Evolutionary conservation across 1,284 basidiomycete genomes (phyloP).

Genomic region (Microbotryum intermedium): DNA sequence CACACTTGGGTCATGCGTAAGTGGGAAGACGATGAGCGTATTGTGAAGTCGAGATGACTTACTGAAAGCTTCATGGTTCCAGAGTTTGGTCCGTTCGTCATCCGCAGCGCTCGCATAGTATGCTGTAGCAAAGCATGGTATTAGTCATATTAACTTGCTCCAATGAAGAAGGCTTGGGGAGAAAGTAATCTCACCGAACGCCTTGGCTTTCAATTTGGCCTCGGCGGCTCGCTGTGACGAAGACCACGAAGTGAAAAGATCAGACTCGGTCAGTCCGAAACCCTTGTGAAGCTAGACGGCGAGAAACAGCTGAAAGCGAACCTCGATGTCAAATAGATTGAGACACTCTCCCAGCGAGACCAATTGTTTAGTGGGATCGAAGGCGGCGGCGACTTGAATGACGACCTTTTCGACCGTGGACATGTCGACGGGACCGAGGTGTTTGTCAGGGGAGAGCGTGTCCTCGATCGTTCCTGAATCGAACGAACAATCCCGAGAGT

Average conservation of each 20-base stretch:
- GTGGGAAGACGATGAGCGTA: too few species aligned
- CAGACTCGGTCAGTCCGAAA: too few species aligned
- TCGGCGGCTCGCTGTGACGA: conserved; percentile 6
- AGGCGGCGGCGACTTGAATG: not conserved
- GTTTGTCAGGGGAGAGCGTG: conserved; percentile 22
- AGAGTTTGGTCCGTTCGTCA: conserved; percentile 52
- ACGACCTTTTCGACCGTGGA: conserved; percentile 11
- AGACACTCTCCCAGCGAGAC: conserved; percentile 18
- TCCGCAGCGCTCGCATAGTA: conserved; percentile 78
- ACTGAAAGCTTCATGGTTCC: conserved; percentile 15
- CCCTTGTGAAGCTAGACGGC: too few species aligned
- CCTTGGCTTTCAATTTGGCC: conserved; percentile 22
- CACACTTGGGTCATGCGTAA: too few species aligned
- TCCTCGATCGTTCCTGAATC: conserved; percentile 26
- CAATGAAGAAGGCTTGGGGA: not conserved
- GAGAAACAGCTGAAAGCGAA: conserved; percentile 2
- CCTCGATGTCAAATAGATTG: conserved; percentile 31
- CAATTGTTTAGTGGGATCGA: not conserved
- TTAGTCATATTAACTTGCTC: not conserved
- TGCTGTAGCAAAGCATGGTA: conserved; percentile 38
- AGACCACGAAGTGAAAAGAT: not conserved
- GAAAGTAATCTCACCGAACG: conserved; percentile 17
- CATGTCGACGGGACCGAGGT: conserved; percentile 29
- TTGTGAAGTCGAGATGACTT: too few species aligned
- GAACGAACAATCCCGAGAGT: not conserved